These are phyloP conservation scores for Macrophomina phaseolina DNA, from an alignment of 2,329 filamentous ascomycete species.

Conservation along the genomic window DNA sequence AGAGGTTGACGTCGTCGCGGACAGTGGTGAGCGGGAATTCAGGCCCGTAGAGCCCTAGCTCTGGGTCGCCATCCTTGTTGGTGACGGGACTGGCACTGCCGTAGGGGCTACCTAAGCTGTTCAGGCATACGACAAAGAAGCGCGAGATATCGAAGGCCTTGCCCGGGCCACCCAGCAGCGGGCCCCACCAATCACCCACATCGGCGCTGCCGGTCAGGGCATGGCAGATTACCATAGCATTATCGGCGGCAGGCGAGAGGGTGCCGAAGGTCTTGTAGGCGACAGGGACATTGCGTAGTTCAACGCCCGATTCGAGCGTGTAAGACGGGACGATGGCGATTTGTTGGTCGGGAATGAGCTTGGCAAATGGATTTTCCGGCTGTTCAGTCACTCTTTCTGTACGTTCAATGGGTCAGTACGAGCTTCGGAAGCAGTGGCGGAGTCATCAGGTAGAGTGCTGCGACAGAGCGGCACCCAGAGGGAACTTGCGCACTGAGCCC, in stretches of 20 bases:
- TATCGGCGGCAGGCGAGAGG: conserved; percentile 62
- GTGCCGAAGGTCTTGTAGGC: conserved; percentile 68
- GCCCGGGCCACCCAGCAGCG: conserved; percentile 76
- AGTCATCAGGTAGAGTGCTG: background rate
- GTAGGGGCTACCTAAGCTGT: conserved; percentile 84
- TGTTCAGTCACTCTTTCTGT: conserved; percentile 52
- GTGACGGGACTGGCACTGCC: conserved; percentile 89
- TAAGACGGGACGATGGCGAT: conserved; percentile 88
- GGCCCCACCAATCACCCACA: conserved; percentile 88
- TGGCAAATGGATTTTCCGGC: conserved; percentile 88
- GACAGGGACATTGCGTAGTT: conserved; percentile 74
- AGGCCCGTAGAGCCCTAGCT: conserved; percentile 82
- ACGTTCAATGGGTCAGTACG: conserved; percentile 2
- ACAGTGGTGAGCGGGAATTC: conserved; percentile 97
- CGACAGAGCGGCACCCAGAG: background rate
- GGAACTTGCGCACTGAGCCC: background rate
- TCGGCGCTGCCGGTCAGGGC: conserved; percentile 85
- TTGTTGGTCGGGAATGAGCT: conserved; percentile 85
- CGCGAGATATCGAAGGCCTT: conserved; percentile 80
- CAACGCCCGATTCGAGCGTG: conserved; percentile 89
- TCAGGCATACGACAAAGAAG: conserved; percentile 87
- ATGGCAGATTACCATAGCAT: conserved; percentile 76
- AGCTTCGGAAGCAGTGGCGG: background rate
- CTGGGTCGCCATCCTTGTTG: conserved; percentile 78
- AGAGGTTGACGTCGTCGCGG: conserved; percentile 89